These are phyloP conservation scores for Talaromyces sp. DNA, from an alignment of 2,329 filamentous ascomycete species.

Conservation along the genomic window DNA sequence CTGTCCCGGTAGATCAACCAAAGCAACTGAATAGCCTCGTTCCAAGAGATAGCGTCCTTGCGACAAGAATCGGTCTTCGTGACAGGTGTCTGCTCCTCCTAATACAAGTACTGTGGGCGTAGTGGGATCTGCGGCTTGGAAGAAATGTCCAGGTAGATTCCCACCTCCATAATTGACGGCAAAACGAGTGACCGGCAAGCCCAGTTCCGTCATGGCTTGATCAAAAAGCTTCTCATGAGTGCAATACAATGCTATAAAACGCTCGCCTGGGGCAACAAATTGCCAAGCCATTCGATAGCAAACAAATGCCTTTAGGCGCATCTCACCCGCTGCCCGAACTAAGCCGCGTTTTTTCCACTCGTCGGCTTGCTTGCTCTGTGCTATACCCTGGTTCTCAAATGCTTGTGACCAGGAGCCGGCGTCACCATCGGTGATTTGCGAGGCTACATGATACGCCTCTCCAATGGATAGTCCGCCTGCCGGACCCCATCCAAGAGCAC, in stretches of 20 bases:
- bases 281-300: neutral
- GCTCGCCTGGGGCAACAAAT: neutral
- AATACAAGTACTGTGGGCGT: neutral
- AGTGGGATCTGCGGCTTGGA: neutral
- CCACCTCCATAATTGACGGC: neutral
- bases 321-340: neutral
- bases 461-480: neutral
- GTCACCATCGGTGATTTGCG: neutral
- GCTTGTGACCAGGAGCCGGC: neutral
- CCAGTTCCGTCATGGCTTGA: neutral
- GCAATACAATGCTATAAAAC: neutral
- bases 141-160: neutral
- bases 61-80: neutral
- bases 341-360: neutral
- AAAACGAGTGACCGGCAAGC: neutral
- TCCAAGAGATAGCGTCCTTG: neutral
- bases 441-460: constrained; percentile 2
- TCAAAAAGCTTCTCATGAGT: neutral
- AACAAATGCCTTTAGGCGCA: neutral
- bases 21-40: neutral
- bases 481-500: neutral
- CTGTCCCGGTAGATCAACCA: neutral
- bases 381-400: neutral
- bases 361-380: neutral
- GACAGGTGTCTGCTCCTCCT: neutral